Evolutionary conservation across 179 eudicot species (phyloP).

Genomic region (Pouteria campechiana): DNA sequence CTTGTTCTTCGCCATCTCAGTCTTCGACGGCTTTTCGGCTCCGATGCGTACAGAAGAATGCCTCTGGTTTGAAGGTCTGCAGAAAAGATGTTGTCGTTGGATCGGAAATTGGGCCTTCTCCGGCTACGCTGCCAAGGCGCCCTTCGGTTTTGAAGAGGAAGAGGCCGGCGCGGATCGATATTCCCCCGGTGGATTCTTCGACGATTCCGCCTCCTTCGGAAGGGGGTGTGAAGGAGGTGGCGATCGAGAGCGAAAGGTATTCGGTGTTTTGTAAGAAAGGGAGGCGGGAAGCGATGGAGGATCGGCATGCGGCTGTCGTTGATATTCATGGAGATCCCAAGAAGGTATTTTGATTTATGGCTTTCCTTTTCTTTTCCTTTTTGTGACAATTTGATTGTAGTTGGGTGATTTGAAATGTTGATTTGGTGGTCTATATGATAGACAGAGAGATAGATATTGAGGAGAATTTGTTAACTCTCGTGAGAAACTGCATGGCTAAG

Average conservation of each 20-base stretch:
- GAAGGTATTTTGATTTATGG: constrained; percentile 36
- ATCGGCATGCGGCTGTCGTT: constrained; percentile 53
- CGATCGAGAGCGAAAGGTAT: constrained; percentile 56
- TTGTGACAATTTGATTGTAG: neutral
- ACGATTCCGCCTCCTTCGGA: constrained; percentile 11
- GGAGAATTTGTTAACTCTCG: no score
- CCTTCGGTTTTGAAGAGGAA: constrained; percentile 49
- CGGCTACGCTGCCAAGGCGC: constrained; percentile 18
- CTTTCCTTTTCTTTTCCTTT: neutral
- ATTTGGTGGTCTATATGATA: no score
- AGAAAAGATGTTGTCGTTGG: no score
- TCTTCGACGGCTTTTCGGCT: no score
- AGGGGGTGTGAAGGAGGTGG: constrained; percentile 19
- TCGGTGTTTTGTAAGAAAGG: constrained; percentile 85
- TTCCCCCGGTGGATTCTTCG: constrained; percentile 24
- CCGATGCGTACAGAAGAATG: no score
- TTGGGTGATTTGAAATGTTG: neutral
- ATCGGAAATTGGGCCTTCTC: constrained; percentile 1
- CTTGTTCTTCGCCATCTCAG: no score
- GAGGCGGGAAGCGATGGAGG: constrained; percentile 74
- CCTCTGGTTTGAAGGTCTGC: no score
- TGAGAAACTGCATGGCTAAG: no score
- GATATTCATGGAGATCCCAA: constrained; percentile 43
- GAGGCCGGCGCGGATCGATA: constrained; percentile 54
- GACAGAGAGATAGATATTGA: no score